Evolutionary conservation across 306 rosid genomes (phyloP).

Genomic region (Benincasa hispida): DNA sequence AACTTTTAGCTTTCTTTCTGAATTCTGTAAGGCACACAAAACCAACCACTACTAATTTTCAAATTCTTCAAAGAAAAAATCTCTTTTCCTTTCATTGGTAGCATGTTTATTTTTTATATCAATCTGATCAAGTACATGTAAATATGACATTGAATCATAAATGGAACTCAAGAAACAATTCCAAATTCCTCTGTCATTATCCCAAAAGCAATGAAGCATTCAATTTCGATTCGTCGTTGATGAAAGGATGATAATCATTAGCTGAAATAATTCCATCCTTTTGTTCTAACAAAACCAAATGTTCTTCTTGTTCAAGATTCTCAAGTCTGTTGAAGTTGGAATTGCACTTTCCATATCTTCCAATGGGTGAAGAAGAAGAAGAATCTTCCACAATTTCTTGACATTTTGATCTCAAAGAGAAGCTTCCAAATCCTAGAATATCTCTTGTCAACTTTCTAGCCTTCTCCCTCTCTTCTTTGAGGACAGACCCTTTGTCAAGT

Average conservation of each 20-base stretch:
- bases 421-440: constrained; percentile 89
- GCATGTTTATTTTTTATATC: neutral
- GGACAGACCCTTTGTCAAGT: constrained; percentile 43
- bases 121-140: neutral
- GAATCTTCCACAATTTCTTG: constrained; percentile 32
- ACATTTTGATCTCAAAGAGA: constrained; percentile 35
- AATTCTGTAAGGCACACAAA: neutral
- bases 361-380: constrained; percentile 32
- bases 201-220: constrained; percentile 39
- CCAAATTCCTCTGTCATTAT: neutral
- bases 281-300: neutral
- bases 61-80: too few relatives aligned
- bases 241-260: constrained; percentile 62
- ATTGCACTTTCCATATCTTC: constrained; percentile 23
- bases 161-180: neutral
- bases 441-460: constrained; percentile 73
- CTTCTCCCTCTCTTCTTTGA: constrained; percentile 67
- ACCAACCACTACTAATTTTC: neutral
- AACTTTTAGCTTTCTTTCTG: neutral
- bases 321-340: constrained; percentile 28
- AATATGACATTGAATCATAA: neutral
- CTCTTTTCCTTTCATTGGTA: neutral
- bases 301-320: constrained; percentile 20
- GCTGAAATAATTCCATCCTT: constrained; percentile 7
- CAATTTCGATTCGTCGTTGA: constrained; percentile 20